Percentiles rank a stretch among this genome's conserved stretches.
phyloP scores from a whole-genome alignment of 768 basidiomycete species.

The Lactarius pseudohatsudake region DNA sequence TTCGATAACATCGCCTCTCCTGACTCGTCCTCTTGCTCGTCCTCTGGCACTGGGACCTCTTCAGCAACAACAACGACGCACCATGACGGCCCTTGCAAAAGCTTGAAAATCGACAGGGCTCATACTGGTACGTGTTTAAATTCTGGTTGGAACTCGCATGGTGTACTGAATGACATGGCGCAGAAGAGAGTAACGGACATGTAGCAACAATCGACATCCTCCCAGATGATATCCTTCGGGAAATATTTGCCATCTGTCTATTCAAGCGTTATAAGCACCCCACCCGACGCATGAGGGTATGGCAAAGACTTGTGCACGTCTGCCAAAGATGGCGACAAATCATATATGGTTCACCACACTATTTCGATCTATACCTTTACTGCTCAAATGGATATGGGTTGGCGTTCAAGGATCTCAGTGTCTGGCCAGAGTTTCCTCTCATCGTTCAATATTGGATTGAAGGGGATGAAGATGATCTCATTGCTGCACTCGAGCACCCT shows the following conservation, averaged over 20 bases:
- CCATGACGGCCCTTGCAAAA: not conserved
- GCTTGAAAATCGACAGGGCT: not conserved
- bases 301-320: not conserved
- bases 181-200: not conserved
- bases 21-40: not conserved
- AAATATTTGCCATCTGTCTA: not conserved
- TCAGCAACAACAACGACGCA: not conserved
- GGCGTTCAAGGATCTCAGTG: not conserved
- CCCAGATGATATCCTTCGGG: not conserved
- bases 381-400: not conserved
- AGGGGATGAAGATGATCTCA: not conserved
- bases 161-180: not conserved
- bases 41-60: not conserved
- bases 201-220: not conserved
- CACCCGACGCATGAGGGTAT: not conserved
- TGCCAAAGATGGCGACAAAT: not conserved
- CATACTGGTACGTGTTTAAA: not conserved
- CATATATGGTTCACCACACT: not conserved
- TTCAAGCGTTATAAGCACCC: not conserved
- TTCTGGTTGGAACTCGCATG: not conserved
- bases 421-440: not conserved
- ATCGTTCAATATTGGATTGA: not conserved
- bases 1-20: constrained; percentile 18
- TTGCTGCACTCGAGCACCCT: not conserved
- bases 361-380: not conserved